These are phyloP conservation scores for Isatis tinctoria DNA, from an alignment of 345 rosid species.

Conservation along the genomic window DNA sequence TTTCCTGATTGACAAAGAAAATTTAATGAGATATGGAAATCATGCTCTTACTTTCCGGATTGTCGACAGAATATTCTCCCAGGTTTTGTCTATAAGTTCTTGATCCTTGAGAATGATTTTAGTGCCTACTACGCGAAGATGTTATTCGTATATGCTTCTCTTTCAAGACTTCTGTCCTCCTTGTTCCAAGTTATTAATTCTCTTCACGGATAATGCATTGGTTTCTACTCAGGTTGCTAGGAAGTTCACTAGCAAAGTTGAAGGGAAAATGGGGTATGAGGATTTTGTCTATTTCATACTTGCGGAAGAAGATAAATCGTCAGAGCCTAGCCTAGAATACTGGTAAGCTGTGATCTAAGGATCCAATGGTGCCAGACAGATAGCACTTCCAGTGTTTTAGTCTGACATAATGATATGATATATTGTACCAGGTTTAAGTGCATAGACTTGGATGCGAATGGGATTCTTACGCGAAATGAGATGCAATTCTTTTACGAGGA, in stretches of 20 bases:
- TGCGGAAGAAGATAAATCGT: conserved; percentile 90
- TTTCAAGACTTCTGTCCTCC: background rate
- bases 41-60: conserved; percentile 96
- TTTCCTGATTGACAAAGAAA: conserved; percentile 92
- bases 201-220: background rate
- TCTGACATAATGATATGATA: conserved; percentile 14
- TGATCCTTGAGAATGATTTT: background rate
- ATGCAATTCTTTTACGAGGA: conserved; percentile 93
- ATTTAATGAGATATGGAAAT: conserved; percentile 92
- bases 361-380: background rate
- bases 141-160: background rate
- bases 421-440: conserved; percentile 70
- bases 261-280: conserved; percentile 96
- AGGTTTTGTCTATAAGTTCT: conserved; percentile 45
- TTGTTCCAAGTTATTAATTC: background rate
- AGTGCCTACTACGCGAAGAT: background rate
- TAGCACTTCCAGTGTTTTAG: background rate
- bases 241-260: conserved; percentile 78
- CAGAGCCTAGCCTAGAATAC: conserved; percentile 91
- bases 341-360: conserved; percentile 45
- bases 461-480: conserved; percentile 76
- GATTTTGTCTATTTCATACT: conserved; percentile 91
- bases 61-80: conserved; percentile 91
- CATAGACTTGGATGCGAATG: conserved; percentile 94
- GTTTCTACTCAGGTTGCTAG: conserved; percentile 51